Evolutionary conservation across 768 basidiomycete genomes (phyloP), one percentile per base, ranked within the genome.

Genomic region (Daedaleopsis nitida): DNA sequence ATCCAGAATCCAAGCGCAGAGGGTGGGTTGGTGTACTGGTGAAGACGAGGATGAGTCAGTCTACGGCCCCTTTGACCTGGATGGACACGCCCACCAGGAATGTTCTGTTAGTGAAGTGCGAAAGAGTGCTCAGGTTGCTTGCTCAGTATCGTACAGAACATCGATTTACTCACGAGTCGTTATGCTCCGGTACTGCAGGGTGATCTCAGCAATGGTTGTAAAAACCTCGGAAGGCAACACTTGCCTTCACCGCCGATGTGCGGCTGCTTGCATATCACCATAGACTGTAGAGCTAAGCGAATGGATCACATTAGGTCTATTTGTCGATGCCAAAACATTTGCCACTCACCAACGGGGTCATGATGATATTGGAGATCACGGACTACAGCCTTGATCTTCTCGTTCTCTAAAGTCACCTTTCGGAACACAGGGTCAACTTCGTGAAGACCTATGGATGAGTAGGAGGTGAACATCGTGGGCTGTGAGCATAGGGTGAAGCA

Each of bases 1-100:
- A 98, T 91, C 97, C 97, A 99, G 72, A 96, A 93, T 2, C 97
- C 97, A 21, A 98, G 83, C 0, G 97, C 97, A 10, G 86, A 87
- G 0, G 92, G 92, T 12, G 97, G 97, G 43, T 91, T 80, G 10
- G 96, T 97, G 75, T 96, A 98, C 86, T 98, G 72, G 45, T 75
- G 34, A 16, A 38, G n/a, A 43, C 42, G 14, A 47, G 17, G 19
- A 35, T 17, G 34, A 23, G 27, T 35, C 13, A 39, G n/a, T 19
- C 38, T 32, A 10, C n/a, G n/a, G n/a, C 34, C n/a, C 44, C 39
- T 17, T 10, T 21, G 7, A 45, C 9, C n/a, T 34, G 1, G 23
- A 19, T 21, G 21, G 7, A 12, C 11, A 16, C 13, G 42, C 54
- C 44, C 32, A 64, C 37, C 44, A 34, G 16, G 19, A 45, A 50